phyloP scores from a whole-genome alignment of 306 rosid species.

The Alnus rubra region DNA sequence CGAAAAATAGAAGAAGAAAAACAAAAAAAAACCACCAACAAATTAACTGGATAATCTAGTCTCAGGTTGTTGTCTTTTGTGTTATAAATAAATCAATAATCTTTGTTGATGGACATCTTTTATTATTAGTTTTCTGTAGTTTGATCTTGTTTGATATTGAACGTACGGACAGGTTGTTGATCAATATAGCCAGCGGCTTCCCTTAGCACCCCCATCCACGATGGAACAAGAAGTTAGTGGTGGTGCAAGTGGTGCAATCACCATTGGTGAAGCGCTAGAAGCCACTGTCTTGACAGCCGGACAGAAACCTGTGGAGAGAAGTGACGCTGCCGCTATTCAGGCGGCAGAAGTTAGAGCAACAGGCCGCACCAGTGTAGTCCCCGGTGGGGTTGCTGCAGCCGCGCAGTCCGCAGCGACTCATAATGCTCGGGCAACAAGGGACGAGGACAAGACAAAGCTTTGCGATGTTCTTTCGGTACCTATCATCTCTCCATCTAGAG shows the following conservation, averaged over 20 bases:
- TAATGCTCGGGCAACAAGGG: constrained; percentile 48
- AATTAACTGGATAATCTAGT: too few species aligned
- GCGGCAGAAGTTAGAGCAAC: constrained; percentile 79
- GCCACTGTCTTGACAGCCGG: constrained; percentile 59
- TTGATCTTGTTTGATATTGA: not conserved
- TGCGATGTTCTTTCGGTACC: constrained; percentile 51
- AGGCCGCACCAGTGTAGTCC: constrained; percentile 55
- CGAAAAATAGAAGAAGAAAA: too few species aligned
- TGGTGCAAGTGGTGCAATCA: constrained; percentile 35
- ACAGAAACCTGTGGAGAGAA: constrained; percentile 56
- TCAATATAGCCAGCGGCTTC: constrained; percentile 34
- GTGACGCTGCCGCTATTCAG: constrained; percentile 75
- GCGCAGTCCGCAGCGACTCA: constrained; percentile 74
- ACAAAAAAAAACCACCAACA: too few species aligned
- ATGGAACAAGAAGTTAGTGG: constrained; percentile 16
- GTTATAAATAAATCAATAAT: not conserved
- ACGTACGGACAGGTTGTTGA: constrained; percentile 44
- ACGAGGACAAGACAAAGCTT: constrained; percentile 60
- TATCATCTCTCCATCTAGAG: too few species aligned
- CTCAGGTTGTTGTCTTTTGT: too few species aligned
- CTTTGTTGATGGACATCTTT: not conserved
- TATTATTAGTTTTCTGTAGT: not conserved
- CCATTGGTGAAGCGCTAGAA: constrained; percentile 79
- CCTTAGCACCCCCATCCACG: constrained; percentile 27
- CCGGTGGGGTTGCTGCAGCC: constrained; percentile 65